These are phyloP conservation scores for Polytrichum formosum DNA, from an alignment of 225 moss, liverwort and hornwort species.

Conservation along the genomic window DNA sequence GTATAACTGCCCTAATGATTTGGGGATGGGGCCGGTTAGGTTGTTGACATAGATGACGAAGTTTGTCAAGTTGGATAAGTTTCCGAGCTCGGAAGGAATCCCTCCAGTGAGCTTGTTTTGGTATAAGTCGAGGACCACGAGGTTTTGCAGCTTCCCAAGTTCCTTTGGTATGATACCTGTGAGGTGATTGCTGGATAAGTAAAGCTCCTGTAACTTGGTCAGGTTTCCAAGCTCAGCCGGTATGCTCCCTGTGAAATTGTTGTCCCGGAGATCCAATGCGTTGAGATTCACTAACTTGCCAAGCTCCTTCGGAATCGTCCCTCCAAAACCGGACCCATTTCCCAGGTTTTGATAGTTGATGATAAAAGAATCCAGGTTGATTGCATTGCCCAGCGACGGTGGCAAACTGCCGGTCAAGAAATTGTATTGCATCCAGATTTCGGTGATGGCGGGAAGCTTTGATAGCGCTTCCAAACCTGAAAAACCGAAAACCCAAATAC, in stretches of 20 bases:
- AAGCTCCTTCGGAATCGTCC: constrained; percentile 23
- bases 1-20: neutral
- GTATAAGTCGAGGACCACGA: neutral
- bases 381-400: constrained; percentile 51
- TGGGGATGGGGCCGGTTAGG: constrained; percentile 5
- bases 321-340: constrained; percentile 1
- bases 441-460: constrained; percentile 30
- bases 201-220: neutral
- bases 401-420: constrained; percentile 50
- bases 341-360: constrained; percentile 38
- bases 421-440: constrained; percentile 47
- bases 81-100: constrained; percentile 7
- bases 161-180: constrained; percentile 6
- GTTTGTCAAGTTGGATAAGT: neutral
- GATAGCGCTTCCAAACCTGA: constrained; percentile 42
- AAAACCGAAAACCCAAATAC: neutral
- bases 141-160: neutral
- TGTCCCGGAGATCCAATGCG: constrained; percentile 1
- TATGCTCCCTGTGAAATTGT: constrained; percentile 8
- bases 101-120: constrained; percentile 9
- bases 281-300: constrained; percentile 9
- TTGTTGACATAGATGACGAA: neutral
- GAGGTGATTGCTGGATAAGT: neutral
- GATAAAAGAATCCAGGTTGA: constrained; percentile 27
- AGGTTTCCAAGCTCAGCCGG: constrained; percentile 4